Evolutionary conservation across 2,329 filamentous ascomycete genomes (phyloP), one percentile per base, ranked within the genome.

Genomic region (Fusarium chaquense): DNA sequence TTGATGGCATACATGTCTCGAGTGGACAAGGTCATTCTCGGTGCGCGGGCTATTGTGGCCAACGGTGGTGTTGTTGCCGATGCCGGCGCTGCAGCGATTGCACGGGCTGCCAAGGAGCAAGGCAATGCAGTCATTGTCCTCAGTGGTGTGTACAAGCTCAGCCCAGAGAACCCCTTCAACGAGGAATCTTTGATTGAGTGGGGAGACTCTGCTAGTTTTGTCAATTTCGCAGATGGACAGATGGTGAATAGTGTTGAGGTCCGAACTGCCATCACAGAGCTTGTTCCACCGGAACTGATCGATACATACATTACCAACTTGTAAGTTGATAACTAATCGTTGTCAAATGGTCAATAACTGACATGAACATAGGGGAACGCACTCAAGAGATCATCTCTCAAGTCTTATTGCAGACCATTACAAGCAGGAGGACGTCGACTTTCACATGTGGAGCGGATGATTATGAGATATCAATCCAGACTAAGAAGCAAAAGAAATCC

Each of bases 1-100:
- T 87, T 97, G 56, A 97, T 94, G 82, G 94, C 94, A 1, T 92
- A 98, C 75, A 98, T 99, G 93, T 92, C 94, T 11, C 90, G 92
- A 64, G 93, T 98, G 73, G 97, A 95, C 84, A 98, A 98, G 82
- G 95, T 99, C 65, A 92, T 99, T 50, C 85, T 99, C 9, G 91
- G 92, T 15, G 95, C 95, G 8, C 91, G 94, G 76, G 91, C 92
- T 5, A 93, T 99, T 30, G 89, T 97, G 46, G 93, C 93, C 51
- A 96, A 97, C 75, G 96, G 96, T 53, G 92, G 92, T 9, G 87
- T 97, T 28, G 86, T 98, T 30, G 92, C 93, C 20, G 91, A 94
- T 41, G 90, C 92, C 7, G 96, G 96, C n/a, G 92, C 93, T 12
- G 89, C 89, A 22, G 89, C 92, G 41, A 92, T 98, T 70, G 93